Evolutionary conservation across 768 basidiomycete species (phyloP).

Genomic region (Pleurotus salmoneostramineus): DNA sequence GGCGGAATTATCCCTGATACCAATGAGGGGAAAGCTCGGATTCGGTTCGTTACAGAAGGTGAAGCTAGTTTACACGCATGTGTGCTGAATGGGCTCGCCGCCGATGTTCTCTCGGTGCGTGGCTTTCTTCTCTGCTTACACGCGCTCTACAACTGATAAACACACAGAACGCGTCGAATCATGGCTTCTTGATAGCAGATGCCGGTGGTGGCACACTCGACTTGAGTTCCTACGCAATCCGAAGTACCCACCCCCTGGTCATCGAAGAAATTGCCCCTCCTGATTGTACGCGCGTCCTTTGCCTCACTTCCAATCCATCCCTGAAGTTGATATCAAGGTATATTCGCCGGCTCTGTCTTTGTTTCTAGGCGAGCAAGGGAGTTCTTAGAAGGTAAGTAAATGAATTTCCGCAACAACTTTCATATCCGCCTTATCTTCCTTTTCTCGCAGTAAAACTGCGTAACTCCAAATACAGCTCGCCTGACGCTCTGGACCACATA

Average conservation of each 20-base stretch:
- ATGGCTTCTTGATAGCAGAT: slow-evolving; percentile 78
- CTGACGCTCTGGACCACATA: slow-evolving; percentile 74
- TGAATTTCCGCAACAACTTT: background rate
- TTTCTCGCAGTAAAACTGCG: slow-evolving; percentile 60
- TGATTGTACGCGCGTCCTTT: slow-evolving; percentile 50
- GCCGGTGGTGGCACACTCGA: slow-evolving; percentile 82
- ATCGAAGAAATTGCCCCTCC: slow-evolving; percentile 84
- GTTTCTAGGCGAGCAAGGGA: slow-evolving; percentile 71
- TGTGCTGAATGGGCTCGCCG: slow-evolving; percentile 72
- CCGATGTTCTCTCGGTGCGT: slow-evolving; percentile 70
- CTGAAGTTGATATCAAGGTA: slow-evolving; percentile 35
- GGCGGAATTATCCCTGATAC: slow-evolving; percentile 75
- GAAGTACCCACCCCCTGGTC: slow-evolving; percentile 62
- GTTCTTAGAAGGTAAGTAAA: slow-evolving; percentile 58
- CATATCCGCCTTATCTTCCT: background rate
- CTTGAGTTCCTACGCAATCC: slow-evolving; percentile 77
- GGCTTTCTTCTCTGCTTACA: slow-evolving; percentile 3
- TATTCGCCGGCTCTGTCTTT: slow-evolving; percentile 82
- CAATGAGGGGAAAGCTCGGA: slow-evolving; percentile 66
- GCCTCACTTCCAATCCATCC: slow-evolving; percentile 2
- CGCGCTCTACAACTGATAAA: background rate
- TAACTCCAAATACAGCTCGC: slow-evolving; percentile 66
- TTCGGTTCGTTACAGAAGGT: slow-evolving; percentile 80
- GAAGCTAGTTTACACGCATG: slow-evolving; percentile 83
- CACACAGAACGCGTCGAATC: slow-evolving; percentile 61